A percentile compares a stretch with the other conserved stretches of the same genome.
These are phyloP conservation scores for Huntiella decipiens DNA, from an alignment of 2,329 filamentous ascomycete genomes.

Conservation along the genomic window DNA sequence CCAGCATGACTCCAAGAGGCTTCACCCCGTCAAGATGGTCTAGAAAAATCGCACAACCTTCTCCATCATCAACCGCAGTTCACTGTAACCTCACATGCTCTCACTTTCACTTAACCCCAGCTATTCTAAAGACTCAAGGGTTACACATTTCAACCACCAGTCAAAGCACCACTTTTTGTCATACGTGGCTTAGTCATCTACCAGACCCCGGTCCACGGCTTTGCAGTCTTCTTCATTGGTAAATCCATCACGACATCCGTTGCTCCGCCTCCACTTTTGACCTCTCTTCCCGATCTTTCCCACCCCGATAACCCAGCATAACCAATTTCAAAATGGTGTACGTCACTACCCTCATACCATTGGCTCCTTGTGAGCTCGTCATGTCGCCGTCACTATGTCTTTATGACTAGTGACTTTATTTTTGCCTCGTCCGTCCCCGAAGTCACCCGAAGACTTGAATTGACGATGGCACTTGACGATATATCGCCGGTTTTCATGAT, in stretches of 20 bases:
- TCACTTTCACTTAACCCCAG: too few relatives aligned
- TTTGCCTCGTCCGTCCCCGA: not conserved
- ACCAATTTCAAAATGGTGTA: conserved; percentile 23
- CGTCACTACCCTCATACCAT: not conserved
- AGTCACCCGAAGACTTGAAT: not conserved
- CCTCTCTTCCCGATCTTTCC: not conserved
- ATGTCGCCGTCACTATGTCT: not conserved
- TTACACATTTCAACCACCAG: not conserved
- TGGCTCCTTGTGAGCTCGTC: not conserved
- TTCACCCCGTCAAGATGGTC: too few relatives aligned
- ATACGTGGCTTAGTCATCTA: conserved; percentile 5
- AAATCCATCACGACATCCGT: conserved; percentile 1
- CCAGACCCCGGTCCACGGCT: conserved; percentile 7
- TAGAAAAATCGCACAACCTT: too few relatives aligned
- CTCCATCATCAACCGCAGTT: too few relatives aligned
- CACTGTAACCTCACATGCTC: too few relatives aligned
- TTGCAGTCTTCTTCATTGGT: not conserved
- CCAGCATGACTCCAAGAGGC: too few relatives aligned
- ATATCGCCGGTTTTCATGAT: not conserved
- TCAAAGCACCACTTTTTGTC: conserved; percentile 4
- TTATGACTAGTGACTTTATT: not conserved
- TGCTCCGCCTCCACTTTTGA: not conserved
- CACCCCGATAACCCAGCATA: not conserved
- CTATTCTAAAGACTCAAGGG: too few relatives aligned
- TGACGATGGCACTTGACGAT: not conserved